Evolutionary conservation across 495 filamentous ascomycete genomes (phyloP).

Genomic region (Rusavskia elegans): DNA sequence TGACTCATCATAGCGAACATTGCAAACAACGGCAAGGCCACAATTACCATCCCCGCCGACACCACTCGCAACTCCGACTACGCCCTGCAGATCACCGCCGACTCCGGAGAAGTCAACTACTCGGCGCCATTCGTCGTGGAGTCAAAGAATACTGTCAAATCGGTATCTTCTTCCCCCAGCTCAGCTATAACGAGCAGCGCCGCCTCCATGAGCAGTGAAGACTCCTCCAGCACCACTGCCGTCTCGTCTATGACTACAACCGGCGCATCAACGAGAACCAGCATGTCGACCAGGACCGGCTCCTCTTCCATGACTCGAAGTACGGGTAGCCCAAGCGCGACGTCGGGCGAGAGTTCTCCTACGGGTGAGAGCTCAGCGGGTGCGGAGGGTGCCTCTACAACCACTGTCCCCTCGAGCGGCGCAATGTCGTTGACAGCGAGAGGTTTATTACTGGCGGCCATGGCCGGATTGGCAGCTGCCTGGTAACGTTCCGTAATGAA

Average conservation of each 20-base stretch:
- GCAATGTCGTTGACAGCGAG: neutral
- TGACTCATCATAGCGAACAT: constrained; percentile 29
- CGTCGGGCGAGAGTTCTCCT: neutral
- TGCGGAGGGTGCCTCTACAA: neutral
- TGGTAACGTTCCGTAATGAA: neutral
- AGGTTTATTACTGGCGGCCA: neutral
- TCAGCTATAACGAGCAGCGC: constrained; percentile 12
- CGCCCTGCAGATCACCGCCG: constrained; percentile 41
- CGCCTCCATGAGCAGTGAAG: neutral
- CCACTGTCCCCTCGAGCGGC: neutral
- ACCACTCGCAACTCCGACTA: constrained; percentile 33
- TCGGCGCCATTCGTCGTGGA: constrained; percentile 39
- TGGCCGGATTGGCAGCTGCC: neutral
- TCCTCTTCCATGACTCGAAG: neutral
- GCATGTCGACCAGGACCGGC: neutral
- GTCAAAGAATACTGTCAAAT: constrained; percentile 26
- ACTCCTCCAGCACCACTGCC: neutral
- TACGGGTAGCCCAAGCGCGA: neutral
- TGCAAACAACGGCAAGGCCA: constrained; percentile 40
- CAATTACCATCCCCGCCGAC: constrained; percentile 32
- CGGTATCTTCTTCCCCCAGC: constrained; percentile 19
- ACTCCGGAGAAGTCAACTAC: constrained; percentile 36
- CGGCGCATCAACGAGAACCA: neutral
- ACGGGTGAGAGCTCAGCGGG: neutral
- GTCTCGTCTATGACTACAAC: neutral